phyloP scores from a whole-genome alignment of 371 early-diverging fungal species.

The Mucor velutinosus region DNA sequence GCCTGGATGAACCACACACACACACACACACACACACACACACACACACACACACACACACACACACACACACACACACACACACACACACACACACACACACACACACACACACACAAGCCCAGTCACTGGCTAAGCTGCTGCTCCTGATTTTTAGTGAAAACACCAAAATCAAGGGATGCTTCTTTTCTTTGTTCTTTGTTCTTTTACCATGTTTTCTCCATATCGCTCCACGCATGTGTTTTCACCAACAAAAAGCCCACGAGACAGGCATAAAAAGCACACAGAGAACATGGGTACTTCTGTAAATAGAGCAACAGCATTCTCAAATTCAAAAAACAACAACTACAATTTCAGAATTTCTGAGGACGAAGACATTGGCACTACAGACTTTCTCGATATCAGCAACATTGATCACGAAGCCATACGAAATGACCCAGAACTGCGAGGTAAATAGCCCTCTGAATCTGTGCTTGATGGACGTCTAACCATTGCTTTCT shows the following conservation, averaged over 20 bases:
- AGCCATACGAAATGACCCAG: constrained; percentile 12
- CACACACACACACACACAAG: background rate
- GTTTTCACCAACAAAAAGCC: background rate
- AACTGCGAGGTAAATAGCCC: constrained; percentile 7
- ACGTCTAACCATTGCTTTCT: background rate
- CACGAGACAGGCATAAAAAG: background rate
- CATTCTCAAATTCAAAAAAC: background rate
- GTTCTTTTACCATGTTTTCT: background rate
- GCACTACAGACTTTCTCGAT: background rate
- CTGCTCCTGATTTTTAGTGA: background rate
- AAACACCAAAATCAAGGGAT: background rate
- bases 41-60: no score
- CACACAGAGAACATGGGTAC: background rate
- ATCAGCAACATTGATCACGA: constrained; percentile 15
- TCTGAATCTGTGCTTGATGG: background rate
- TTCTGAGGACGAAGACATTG: background rate
- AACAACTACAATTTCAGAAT: background rate
- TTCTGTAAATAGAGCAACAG: background rate
- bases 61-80: no score
- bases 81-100: no score
- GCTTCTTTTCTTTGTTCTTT: background rate
- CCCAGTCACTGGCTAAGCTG: background rate
- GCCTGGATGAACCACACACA: no score
- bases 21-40: no score
- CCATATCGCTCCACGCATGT: background rate